Base-by-base conservation (phyloP, 331 rosid genomes). In the Pyrus hybrid region DNA sequence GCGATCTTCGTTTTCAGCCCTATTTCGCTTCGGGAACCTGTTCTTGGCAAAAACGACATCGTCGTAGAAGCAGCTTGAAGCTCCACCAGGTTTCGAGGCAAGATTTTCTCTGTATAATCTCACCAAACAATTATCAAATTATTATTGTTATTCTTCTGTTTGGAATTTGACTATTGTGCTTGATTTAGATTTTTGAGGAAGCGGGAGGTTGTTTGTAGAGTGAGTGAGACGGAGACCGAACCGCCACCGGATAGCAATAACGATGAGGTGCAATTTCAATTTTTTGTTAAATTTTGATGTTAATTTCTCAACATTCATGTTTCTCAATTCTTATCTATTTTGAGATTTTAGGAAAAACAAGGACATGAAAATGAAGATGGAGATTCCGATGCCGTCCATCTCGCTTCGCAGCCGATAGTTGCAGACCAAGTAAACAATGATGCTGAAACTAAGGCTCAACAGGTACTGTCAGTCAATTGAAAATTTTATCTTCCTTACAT, bases 181-280 rank as follows among this genome's bases (percentile, higher is more conserved):
- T 11, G 21, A 76, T 76, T 78, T 33, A 80, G 87, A 54, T 51
- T 70, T 13, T 61, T 63, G 71, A 63, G 83, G 78, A 83, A 80
- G 79, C 85, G 89, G 80, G 82, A 76, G 79, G 77, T 87, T 76
- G 72, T 80, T 57, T 91, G 99, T 80, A 81, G 90, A 76, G 85
- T 75, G 76, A 86, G 85, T 63, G 96, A 89, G 74, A 82, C 91
- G 32, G 80, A 84, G 51, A 63, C 68, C 9, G 89, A 88, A 29
- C 90, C 47, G 47, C 47, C 47, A 41, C 47, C 93, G 23, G 93
- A 84, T 69, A 74, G 76, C 79, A 77, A 82, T 80, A 80, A 87
- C 70, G 91, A 90, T 29, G 81, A 88, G 99, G 99, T 94, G 86
- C 60, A 20, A 12, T 20, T 43, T 61, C 6, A 0, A 13, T 3